These are phyloP conservation scores for Ilyonectria sp. DNA, from an alignment of 2,329 filamentous ascomycete genomes.

Conservation along the genomic window DNA sequence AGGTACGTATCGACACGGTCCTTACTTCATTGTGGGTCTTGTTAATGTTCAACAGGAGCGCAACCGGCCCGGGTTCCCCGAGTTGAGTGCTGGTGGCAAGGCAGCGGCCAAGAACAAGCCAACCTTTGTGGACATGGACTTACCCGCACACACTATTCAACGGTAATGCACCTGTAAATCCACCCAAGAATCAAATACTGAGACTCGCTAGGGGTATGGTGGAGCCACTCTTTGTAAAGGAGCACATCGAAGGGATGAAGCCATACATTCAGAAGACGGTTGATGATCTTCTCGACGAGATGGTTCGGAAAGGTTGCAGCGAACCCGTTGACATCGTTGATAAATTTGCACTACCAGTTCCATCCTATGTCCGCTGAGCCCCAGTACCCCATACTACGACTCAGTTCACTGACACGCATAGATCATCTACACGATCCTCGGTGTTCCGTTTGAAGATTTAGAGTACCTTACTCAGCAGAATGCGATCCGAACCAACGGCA, in stretches of 20 bases:
- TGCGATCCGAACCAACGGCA: constrained; percentile 63
- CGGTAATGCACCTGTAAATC: constrained; percentile 47
- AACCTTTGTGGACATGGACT: constrained; percentile 67
- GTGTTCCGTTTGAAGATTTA: constrained; percentile 63
- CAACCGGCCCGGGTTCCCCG: constrained; percentile 61
- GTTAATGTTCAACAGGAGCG: constrained; percentile 50
- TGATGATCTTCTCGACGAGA: constrained; percentile 57
- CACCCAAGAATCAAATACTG: not conserved
- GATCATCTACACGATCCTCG: constrained; percentile 66
- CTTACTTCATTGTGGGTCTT: not conserved
- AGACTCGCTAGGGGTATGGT: constrained; percentile 58
- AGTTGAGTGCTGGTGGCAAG: constrained; percentile 63
- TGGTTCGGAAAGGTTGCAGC: constrained; percentile 55
- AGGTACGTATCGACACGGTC: constrained; percentile 47
- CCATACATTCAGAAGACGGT: constrained; percentile 64
- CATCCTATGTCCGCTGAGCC: constrained; percentile 58
- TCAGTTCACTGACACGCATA: constrained; percentile 39
- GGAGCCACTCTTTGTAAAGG: constrained; percentile 58
- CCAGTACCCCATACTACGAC: constrained; percentile 38
- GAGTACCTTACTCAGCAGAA: constrained; percentile 63
- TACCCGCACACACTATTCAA: constrained; percentile 63
- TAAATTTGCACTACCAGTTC: constrained; percentile 63
- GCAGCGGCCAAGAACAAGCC: constrained; percentile 63
- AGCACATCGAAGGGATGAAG: constrained; percentile 56
- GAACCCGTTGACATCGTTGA: constrained; percentile 62